These are phyloP conservation scores for Rehmannia glutinosa DNA, from an alignment of 257 asterid genomes.

Conservation along the genomic window DNA sequence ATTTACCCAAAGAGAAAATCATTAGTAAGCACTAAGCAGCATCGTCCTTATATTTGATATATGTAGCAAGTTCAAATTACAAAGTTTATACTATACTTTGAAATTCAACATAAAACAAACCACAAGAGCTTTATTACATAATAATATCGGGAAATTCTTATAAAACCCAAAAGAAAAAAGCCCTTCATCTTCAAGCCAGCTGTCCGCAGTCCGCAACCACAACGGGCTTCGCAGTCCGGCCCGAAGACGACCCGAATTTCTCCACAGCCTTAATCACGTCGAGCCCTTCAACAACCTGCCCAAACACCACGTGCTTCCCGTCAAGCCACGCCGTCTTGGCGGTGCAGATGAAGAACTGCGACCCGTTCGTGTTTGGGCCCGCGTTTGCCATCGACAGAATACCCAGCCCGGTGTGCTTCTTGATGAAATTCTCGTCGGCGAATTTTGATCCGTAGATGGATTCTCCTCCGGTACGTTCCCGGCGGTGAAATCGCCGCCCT, in stretches of 20 bases:
- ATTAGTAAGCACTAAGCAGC: too few species aligned
- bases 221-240: constrained; percentile 57
- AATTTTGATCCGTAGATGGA: constrained; percentile 63
- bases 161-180: too few species aligned
- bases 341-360: constrained; percentile 68
- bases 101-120: too few species aligned
- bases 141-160: too few species aligned
- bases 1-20: too few species aligned
- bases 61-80: too few species aligned
- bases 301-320: constrained; percentile 76
- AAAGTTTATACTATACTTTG: too few species aligned
- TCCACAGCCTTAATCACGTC: constrained; percentile 61
- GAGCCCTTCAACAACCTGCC: constrained; percentile 51
- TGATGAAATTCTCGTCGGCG: constrained; percentile 61
- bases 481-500: constrained; percentile 77
- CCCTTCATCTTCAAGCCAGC: too few species aligned
- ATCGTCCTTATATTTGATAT: too few species aligned
- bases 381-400: constrained; percentile 73
- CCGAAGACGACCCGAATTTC: constrained; percentile 75
- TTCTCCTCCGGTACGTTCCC: constrained; percentile 73
- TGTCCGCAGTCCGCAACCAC: constrained; percentile 61
- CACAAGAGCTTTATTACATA: too few species aligned
- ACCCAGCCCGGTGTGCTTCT: constrained; percentile 65
- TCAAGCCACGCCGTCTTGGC: constrained; percentile 70
- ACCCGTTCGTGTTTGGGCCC: constrained; percentile 69